These are phyloP conservation scores for Huntiella savannae DNA, from an alignment of 2,329 filamentous ascomycete species.

Conservation along the genomic window DNA sequence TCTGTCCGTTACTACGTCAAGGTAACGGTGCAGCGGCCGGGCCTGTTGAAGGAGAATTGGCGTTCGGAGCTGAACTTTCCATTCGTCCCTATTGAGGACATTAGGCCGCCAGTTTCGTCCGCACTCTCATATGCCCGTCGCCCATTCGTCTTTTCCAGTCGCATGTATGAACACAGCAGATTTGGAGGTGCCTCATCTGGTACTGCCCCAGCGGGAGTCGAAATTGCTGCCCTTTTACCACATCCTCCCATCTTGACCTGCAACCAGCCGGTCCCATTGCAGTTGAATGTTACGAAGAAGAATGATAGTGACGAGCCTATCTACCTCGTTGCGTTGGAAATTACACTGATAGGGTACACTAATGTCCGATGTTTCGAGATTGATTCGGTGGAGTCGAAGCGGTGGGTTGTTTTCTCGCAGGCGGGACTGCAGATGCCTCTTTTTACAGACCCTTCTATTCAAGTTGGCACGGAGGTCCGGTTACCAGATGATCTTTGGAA, in stretches of 20 bases:
- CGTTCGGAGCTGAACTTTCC: constrained; percentile 51
- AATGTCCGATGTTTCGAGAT: constrained; percentile 62
- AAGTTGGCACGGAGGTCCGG: constrained; percentile 47
- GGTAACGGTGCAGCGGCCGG: constrained; percentile 77
- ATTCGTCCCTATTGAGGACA: constrained; percentile 84
- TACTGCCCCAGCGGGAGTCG: constrained; percentile 44
- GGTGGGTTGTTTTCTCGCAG: constrained; percentile 57
- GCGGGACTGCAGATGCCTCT: constrained; percentile 55
- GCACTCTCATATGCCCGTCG: constrained; percentile 75
- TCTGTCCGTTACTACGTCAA: constrained; percentile 92
- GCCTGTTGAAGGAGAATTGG: constrained; percentile 80
- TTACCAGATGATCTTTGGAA: constrained; percentile 58
- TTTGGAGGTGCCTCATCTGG: background rate
- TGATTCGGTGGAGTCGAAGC: constrained; percentile 46
- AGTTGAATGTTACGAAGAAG: constrained; percentile 61
- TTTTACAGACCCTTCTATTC: constrained; percentile 31
- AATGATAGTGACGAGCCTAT: constrained; percentile 49
- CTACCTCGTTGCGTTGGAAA: constrained; percentile 59
- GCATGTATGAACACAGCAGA: constrained; percentile 10
- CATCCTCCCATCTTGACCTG: constrained; percentile 78
- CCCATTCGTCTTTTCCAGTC: constrained; percentile 36
- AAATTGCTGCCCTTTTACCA: constrained; percentile 60
- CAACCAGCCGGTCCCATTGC: constrained; percentile 65
- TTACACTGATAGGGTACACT: constrained; percentile 66
- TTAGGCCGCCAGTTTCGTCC: constrained; percentile 43